These are phyloP conservation scores for Acmispon strigosus DNA, from an alignment of 306 rosid species.

Conservation along the genomic window DNA sequence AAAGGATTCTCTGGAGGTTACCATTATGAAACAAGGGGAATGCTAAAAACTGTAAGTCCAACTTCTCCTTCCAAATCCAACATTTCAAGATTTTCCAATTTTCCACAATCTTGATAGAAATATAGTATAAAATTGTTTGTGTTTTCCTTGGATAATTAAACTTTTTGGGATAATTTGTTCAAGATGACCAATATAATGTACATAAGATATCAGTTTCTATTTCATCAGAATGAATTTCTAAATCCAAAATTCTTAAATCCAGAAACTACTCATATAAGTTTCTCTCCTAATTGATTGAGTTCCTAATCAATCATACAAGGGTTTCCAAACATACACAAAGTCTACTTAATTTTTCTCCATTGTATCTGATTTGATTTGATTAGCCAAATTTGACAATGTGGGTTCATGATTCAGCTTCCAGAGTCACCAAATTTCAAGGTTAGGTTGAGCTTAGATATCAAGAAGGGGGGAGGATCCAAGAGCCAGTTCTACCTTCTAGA, in stretches of 20 bases:
- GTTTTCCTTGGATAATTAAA: too few relatives aligned
- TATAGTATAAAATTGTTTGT: too few relatives aligned
- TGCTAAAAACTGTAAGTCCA: slow-evolving; percentile 63
- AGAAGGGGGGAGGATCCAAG: slow-evolving; percentile 43
- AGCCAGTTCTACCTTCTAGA: slow-evolving; percentile 71
- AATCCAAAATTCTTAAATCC: too few relatives aligned
- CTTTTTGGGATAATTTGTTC: too few relatives aligned
- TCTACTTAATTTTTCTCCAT: neutral
- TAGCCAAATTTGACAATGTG: slow-evolving; percentile 10
- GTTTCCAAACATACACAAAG: neutral
- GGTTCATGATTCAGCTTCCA: slow-evolving; percentile 33
- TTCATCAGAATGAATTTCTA: too few relatives aligned
- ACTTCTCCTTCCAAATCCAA: neutral
- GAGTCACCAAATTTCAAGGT: slow-evolving; percentile 39
- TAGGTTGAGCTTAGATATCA: slow-evolving; percentile 32
- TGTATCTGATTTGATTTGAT: neutral
- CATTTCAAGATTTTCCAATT: neutral
- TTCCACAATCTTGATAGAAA: too few relatives aligned
- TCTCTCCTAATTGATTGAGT: too few relatives aligned
- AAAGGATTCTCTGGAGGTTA: slow-evolving; percentile 82
- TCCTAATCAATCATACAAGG: too few relatives aligned
- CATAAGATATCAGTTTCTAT: too few relatives aligned
- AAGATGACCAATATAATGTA: neutral
- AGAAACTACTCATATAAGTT: too few relatives aligned
- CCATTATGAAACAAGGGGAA: slow-evolving; percentile 81